These are phyloP conservation scores for Spatholobus suberectus DNA, from an alignment of 306 rosid species.

Conservation along the genomic window DNA sequence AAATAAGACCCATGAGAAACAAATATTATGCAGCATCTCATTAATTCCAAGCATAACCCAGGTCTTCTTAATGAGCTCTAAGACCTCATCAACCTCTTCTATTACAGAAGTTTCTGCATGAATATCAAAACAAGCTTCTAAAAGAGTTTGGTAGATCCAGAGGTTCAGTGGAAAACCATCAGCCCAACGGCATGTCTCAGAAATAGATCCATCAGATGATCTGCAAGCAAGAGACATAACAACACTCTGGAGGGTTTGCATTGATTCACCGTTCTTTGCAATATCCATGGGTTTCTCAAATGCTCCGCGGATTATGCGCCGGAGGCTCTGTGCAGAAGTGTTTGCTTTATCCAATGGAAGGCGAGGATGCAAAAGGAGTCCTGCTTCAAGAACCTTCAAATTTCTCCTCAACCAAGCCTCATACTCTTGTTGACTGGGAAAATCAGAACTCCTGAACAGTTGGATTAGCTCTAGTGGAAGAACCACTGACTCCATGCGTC, in stretches of 20 bases:
- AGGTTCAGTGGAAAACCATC: conserved; percentile 95
- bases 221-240: conserved; percentile 81
- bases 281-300: conserved; percentile 74
- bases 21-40: conserved; percentile 82
- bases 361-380: conserved; percentile 75
- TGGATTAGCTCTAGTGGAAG: conserved; percentile 90
- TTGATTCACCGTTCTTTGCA: conserved; percentile 64
- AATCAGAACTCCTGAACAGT: conserved; percentile 76
- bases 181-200: conserved; percentile 88
- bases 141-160: conserved; percentile 83
- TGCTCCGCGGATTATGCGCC: conserved; percentile 58
- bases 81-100: conserved; percentile 95
- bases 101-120: conserved; percentile 71
- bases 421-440: conserved; percentile 71
- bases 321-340: conserved; percentile 63
- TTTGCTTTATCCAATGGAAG: conserved; percentile 70
- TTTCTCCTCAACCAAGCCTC: conserved; percentile 86
- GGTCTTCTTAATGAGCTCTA: conserved; percentile 92
- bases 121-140: conserved; percentile 89
- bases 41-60: conserved; percentile 87
- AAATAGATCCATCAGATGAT: conserved; percentile 70
- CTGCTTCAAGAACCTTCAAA: conserved; percentile 84
- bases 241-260: conserved; percentile 63
- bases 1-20: conserved; percentile 90
- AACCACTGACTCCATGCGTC: conserved; percentile 82